phyloP scores from a whole-genome alignment of 331 rosid species.

The Quercus tomentella region DNA sequence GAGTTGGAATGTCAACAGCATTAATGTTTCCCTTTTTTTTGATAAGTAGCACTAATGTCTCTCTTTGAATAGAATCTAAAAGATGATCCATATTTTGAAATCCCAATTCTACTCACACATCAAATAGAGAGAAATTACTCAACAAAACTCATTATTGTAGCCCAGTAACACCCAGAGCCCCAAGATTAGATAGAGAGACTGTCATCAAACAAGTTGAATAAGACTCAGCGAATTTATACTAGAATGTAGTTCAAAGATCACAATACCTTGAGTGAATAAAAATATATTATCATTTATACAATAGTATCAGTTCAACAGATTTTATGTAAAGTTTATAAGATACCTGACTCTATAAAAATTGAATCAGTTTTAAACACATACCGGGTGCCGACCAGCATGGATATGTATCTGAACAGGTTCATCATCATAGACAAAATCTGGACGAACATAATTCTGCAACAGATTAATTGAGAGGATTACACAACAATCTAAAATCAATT shows the following conservation, averaged over 20 bases:
- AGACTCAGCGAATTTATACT: not conserved
- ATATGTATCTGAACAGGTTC: conserved; percentile 83
- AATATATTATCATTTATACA: not conserved
- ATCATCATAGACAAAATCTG: conserved; percentile 50
- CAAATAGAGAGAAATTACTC: not conserved
- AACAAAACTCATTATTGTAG: not conserved
- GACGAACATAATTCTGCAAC: conserved; percentile 71
- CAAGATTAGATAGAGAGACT: not conserved
- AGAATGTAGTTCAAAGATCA: not conserved
- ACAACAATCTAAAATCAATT: not conserved
- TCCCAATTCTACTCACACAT: not conserved
- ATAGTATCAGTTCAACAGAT: not conserved
- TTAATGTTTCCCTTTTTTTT: not conserved
- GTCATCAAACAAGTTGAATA: not conserved
- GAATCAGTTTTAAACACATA: conserved; percentile 27
- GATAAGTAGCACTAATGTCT: too few relatives aligned
- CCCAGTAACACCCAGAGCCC: not conserved
- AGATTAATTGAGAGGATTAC: conserved; percentile 20
- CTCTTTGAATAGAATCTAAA: not conserved
- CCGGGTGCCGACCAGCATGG: conserved; percentile 88
- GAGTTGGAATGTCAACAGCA: not conserved
- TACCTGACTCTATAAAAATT: not conserved
- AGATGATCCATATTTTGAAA: not conserved
- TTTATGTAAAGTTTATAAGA: not conserved
- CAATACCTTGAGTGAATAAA: not conserved